Percentiles rank a stretch among this genome's conserved stretches.
phyloP scores from a whole-genome alignment of 306 rosid genomes.

The Echinosophora koreensis region DNA sequence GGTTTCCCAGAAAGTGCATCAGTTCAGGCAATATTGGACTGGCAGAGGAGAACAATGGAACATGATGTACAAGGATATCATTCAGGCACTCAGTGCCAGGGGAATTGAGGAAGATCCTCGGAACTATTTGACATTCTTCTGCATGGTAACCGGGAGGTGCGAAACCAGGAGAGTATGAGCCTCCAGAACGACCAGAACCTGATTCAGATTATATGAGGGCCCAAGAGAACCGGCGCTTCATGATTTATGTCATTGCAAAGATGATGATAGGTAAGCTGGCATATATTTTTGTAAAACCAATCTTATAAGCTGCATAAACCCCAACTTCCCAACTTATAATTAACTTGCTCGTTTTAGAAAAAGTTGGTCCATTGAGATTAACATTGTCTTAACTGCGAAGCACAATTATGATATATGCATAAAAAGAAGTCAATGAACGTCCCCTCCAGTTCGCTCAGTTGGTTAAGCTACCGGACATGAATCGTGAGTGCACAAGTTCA shows the following conservation, averaged over 20 bases:
- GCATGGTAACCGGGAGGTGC: slow-evolving; percentile 71
- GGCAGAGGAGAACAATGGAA: slow-evolving; percentile 84
- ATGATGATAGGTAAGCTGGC: slow-evolving; percentile 53
- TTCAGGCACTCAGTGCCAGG: slow-evolving; percentile 59
- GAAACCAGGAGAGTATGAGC: slow-evolving; percentile 64
- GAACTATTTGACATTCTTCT: slow-evolving; percentile 75
- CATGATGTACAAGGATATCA: slow-evolving; percentile 70
- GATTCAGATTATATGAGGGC: slow-evolving; percentile 63
- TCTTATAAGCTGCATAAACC: neutral
- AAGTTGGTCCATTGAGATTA: neutral
- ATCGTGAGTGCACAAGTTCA: too few relatives aligned
- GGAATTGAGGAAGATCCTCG: slow-evolving; percentile 67
- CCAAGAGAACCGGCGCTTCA: slow-evolving; percentile 69
- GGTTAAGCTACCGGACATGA: too few relatives aligned
- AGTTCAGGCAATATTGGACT: slow-evolving; percentile 77
- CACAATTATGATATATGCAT: neutral
- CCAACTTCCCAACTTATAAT: too few relatives aligned
- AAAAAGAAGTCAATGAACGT: neutral
- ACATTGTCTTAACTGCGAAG: neutral
- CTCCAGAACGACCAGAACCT: slow-evolving; percentile 61
- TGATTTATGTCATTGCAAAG: slow-evolving; percentile 80
- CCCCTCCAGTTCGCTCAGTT: too few relatives aligned
- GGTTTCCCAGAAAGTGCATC: slow-evolving; percentile 71
- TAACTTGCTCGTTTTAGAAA: neutral
- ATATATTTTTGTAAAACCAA: slow-evolving; percentile 1